phyloP scores from a whole-genome alignment of 2,329 filamentous ascomycete species.

The Diaporthe velutina region DNA sequence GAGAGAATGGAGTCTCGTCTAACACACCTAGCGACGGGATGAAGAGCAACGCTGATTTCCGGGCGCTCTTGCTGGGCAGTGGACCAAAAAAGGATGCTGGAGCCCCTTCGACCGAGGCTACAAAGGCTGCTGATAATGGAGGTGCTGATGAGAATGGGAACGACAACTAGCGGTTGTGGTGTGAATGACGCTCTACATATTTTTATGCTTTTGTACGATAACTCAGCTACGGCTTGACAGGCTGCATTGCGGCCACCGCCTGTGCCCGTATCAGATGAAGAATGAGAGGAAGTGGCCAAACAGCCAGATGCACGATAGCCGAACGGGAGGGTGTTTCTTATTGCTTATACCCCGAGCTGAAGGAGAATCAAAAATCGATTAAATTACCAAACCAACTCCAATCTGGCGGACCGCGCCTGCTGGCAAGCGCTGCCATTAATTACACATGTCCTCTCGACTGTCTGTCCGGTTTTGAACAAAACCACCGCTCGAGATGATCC shows the following conservation, averaged over 20 bases:
- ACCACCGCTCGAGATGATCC: neutral
- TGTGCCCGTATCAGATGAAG: conserved; percentile 13
- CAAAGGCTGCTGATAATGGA: conserved; percentile 15
- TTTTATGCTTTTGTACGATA: conserved; percentile 26
- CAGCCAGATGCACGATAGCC: neutral
- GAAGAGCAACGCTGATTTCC: conserved; percentile 71
- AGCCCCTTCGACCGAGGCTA: conserved; percentile 1
- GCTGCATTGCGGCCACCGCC: neutral
- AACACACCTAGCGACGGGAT: conserved; percentile 46
- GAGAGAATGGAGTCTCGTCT: conserved; percentile 33
- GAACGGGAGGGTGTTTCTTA: conserved; percentile 30
- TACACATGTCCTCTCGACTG: neutral
- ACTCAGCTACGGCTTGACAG: conserved; percentile 13
- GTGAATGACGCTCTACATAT: conserved; percentile 25
- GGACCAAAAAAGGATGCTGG: conserved; percentile 38
- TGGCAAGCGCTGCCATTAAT: neutral
- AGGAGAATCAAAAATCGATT: conserved; percentile 23
- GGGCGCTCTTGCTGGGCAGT: conserved; percentile 60
- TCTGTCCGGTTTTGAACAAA: neutral
- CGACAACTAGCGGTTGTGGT: conserved; percentile 28
- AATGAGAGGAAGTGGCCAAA: neutral
- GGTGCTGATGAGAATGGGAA: conserved; percentile 10
- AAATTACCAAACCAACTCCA: neutral
- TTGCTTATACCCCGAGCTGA: conserved; percentile 36
- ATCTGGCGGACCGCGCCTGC: neutral